These are phyloP conservation scores for Citrus unshiu DNA, from an alignment of 345 rosid genomes.

Conservation along the genomic window DNA sequence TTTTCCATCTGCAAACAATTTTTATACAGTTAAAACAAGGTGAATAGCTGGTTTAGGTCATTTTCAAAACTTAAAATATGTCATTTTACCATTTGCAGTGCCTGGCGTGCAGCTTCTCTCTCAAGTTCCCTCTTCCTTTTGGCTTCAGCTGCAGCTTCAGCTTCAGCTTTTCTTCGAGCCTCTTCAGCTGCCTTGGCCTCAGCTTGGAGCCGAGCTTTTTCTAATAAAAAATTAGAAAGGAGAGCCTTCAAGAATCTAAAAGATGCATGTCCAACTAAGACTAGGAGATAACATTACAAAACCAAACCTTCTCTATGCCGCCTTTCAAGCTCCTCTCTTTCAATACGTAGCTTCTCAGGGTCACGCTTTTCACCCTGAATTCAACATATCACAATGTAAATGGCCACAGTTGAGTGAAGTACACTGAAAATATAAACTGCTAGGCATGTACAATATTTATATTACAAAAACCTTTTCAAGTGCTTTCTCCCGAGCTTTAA, in stretches of 20 bases:
- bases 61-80: not conserved
- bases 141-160: slow-evolving; percentile 73
- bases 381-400: slow-evolving; percentile 16
- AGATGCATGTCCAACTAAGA: not conserved
- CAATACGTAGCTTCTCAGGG: slow-evolving; percentile 70
- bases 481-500: slow-evolving; percentile 83
- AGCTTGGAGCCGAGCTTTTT: slow-evolving; percentile 73
- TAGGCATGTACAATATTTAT: not conserved
- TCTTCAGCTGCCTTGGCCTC: slow-evolving; percentile 89
- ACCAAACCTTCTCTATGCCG: slow-evolving; percentile 66
- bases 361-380: slow-evolving; percentile 68
- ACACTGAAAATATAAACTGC: not conserved
- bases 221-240: slow-evolving; percentile 31
- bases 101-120: slow-evolving; percentile 92
- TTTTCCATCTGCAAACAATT: slow-evolving; percentile 73
- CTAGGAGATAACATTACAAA: not conserved
- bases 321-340: slow-evolving; percentile 81
- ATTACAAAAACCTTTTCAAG: slow-evolving; percentile 61
- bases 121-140: slow-evolving; percentile 74
- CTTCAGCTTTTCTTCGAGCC: slow-evolving; percentile 66
- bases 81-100: slow-evolving; percentile 57
- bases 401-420: not conserved
- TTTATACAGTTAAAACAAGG: not conserved
- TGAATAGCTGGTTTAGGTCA: not conserved
- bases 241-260: not conserved